phyloP scores from a whole-genome alignment of 2,329 filamentous ascomycete species.

The Aspergillus sp. region DNA sequence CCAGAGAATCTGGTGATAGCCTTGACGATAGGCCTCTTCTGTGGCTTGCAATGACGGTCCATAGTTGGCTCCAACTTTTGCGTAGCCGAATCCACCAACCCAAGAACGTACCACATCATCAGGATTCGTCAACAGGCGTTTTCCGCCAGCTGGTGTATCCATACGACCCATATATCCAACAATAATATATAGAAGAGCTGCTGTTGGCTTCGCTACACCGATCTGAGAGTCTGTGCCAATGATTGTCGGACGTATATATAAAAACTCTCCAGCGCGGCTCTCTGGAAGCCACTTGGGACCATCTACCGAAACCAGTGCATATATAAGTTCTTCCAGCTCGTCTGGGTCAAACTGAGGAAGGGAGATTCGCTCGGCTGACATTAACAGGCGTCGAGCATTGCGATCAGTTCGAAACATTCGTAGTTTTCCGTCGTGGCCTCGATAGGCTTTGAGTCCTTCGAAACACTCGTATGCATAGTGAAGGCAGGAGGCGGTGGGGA shows the following conservation, averaged over 20 bases:
- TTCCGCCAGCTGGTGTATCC: neutral
- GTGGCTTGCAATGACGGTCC: constrained; percentile 76
- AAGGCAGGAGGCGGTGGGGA: constrained; percentile 72
- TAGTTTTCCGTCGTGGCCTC: constrained; percentile 64
- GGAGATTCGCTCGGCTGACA: constrained; percentile 60
- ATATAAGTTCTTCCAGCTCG: constrained; percentile 28
- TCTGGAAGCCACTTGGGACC: constrained; percentile 1
- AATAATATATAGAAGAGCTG: constrained; percentile 48
- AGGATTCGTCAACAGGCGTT: constrained; percentile 63
- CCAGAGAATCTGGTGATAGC: constrained; percentile 86
- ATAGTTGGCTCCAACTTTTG: constrained; percentile 89
- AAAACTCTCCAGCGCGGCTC: constrained; percentile 45
- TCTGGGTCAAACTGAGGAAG: constrained; percentile 68
- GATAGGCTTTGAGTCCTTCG: constrained; percentile 73
- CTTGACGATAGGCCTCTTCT: constrained; percentile 66
- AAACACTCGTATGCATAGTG: constrained; percentile 88
- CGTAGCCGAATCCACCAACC: constrained; percentile 85
- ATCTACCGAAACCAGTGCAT: neutral
- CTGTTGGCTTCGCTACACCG: constrained; percentile 54
- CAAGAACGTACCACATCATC: constrained; percentile 83
- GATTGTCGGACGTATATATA: constrained; percentile 81
- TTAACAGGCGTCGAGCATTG: constrained; percentile 63
- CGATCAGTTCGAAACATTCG: constrained; percentile 69
- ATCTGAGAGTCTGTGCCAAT: constrained; percentile 77
- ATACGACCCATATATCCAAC: constrained; percentile 55